Evolutionary conservation across 306 rosid species (phyloP), one percentile per base, ranked within the genome.

Genomic region (Luffa aegyptiaca): DNA sequence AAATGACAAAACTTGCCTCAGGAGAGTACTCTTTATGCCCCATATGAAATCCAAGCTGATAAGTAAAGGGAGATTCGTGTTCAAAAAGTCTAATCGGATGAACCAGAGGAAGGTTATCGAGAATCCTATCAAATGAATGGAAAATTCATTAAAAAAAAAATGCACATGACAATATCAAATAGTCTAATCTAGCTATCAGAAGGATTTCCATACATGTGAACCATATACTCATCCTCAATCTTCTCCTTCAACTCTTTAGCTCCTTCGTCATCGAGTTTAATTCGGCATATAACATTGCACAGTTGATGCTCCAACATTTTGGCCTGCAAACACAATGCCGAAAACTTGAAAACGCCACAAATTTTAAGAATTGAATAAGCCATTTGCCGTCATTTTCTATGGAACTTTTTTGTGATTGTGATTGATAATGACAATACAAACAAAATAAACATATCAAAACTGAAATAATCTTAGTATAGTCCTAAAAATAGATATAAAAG

Each of bases 61-160:
- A 94, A 82, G 90, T 78, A 18, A 85, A 80, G 62, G 98, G 80
- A 33, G 88, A 89, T 66, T 92, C 97, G 83, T 85, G 92, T 78
- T 90, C 97, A 13, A 48, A 5, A 81, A 96, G 87, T 81, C 81
- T 87, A 20, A 87, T 65, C 70, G 98, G 95, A 81, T 88, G 86
- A 79, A 92, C 98, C 82, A 92, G 85, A 41, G 98, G 98, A 79
- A 92, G 93, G 82, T 90, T 94, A 83, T 94, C 98, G 13, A 94
- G 95, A 85, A 88, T 92, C 97, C 98, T 94, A 88, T 56, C 73
- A 79, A 58, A 84, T 81, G 51, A 78, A 70, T 21, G 62, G 53
- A 1, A 79, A 49, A 75, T 72, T 79, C 57, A 69, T 73, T 55
- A 56, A 69, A 26, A 26, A 26, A 26, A 26, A 51, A 69, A 79